Evolutionary conservation across 257 asterid genomes (phyloP), one percentile per base, ranked within the genome.

Genomic region (Solanum virginianum): DNA sequence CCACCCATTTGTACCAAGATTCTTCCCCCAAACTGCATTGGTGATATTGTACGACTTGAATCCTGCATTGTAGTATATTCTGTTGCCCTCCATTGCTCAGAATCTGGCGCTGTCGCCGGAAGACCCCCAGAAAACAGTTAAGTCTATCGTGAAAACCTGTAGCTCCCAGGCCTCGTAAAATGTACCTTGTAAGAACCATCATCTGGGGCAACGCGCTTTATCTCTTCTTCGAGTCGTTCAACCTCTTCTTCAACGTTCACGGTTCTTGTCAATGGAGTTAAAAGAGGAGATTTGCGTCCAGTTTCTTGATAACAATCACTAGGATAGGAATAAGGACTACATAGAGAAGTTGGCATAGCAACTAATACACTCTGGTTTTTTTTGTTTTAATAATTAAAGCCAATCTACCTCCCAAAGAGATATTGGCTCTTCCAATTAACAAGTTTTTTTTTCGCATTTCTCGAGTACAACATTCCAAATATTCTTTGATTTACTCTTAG

Each of bases 241-340:
- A 96, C 97, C 88, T 96, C 99, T 90, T 96, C 99, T 29, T 90
- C 98, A n/a, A 96, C 99, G 85, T 94, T 94, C 99, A 94, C 93
- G 47, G 47, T 82, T 39, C 13, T 32, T 22, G 32, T 59, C 70
- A n/a, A 45, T 72, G 54, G 68, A 17, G 17, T 70, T 70, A 53
- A 70, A 36, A 36, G 39, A 36, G 39, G 39, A 36, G 6, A 36
- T 36, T 36, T 63, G 71, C 71, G 6, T 63, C 39, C 5, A 24
- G 41, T 6, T 63, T 12, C 18, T 13, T 63, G 71, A 63, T 13
- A 63, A 13, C 41, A 63, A 24, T 63, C 71, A 63, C 41, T 26
- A 10, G 71, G 41, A 26, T 63, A 14, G 9, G 70, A 63, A 24
- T 63, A 63, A 63, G 41, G 70, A 62, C 36, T 22, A 22, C 36